phyloP scores from a whole-genome alignment of 192 early-diverging fungal species.

The Dimargaris cristalligena region DNA sequence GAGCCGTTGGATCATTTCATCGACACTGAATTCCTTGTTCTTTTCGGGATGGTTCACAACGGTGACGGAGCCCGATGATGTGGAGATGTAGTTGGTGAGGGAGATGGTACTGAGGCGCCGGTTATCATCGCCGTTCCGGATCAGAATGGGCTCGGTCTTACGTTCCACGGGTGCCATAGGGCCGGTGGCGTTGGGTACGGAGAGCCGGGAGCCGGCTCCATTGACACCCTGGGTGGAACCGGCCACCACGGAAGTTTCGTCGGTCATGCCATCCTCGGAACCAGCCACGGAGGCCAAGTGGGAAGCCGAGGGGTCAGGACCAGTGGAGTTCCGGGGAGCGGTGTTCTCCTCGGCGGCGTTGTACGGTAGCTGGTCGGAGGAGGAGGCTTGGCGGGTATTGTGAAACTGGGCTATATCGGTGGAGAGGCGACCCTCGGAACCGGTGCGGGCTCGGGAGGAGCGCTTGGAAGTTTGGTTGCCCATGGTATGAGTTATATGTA shows the following conservation, averaged over 20 bases:
- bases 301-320: background rate
- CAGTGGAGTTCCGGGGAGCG: background rate
- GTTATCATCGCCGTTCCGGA: background rate
- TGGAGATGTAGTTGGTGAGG: constrained; percentile 32
- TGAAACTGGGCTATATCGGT: background rate
- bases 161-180: background rate
- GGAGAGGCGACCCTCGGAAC: constrained; percentile 4
- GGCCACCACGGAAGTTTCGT: constrained; percentile 1
- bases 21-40: constrained; percentile 49
- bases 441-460: constrained; percentile 3
- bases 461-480: constrained; percentile 8
- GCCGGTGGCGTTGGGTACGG: background rate
- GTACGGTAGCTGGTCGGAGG: background rate
- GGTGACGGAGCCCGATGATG: constrained; percentile 21
- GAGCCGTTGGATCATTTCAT: constrained; percentile 77
- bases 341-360: too few relatives aligned
- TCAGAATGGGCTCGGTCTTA: constrained; percentile 2
- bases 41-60: constrained; percentile 30
- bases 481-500: constrained; percentile 1
- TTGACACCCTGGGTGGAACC: background rate
- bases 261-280: background rate
- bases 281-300: background rate
- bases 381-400: background rate
- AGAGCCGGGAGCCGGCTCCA: background rate
- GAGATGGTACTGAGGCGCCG: constrained; percentile 13